Percentiles rank a stretch among this genome's conserved stretches.
Evolutionary conservation across 129 eudicot genomes (phyloP).

Genomic region (Flaveria bidentis): DNA sequence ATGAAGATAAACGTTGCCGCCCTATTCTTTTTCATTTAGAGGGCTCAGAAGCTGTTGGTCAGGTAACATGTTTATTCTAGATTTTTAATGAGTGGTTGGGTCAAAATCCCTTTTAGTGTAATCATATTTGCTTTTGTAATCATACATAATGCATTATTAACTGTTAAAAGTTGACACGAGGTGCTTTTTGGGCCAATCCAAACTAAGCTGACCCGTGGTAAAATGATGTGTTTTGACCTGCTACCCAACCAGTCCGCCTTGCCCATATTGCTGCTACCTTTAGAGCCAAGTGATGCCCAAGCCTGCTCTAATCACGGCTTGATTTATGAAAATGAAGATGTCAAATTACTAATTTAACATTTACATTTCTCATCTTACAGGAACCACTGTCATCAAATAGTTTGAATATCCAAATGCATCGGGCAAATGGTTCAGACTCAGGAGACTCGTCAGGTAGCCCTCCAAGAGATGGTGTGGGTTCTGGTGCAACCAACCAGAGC

Average conservation of each 20-base stretch:
- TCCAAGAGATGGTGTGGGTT: constrained; percentile 42
- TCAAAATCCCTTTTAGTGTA: not conserved
- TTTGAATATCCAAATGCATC: constrained; percentile 52
- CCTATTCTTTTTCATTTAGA: constrained; percentile 81
- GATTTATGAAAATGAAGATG: not conserved
- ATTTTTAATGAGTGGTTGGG: not conserved
- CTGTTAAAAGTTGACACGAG: not conserved
- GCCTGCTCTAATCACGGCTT: not conserved
- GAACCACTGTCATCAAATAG: constrained; percentile 51
- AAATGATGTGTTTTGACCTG: too few species aligned
- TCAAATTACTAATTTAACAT: not conserved
- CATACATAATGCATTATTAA: not conserved
- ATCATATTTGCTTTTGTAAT: not conserved
- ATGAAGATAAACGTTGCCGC: constrained; percentile 89
- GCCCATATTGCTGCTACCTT: not conserved
- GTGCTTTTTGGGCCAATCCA: not conserved
- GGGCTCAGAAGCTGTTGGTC: constrained; percentile 54
- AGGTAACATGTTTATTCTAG: constrained; percentile 45
- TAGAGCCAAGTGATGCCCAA: not conserved
- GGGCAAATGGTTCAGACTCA: constrained; percentile 48
- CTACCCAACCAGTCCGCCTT: too few species aligned
- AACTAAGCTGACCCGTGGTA: not conserved
- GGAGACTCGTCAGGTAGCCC: constrained; percentile 47
- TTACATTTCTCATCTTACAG: constrained; percentile 15
- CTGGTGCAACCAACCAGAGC: constrained; percentile 32